Base-by-base conservation (phyloP, 2,329 filamentous ascomycete species). In the Cercospora brassicicola region DNA sequence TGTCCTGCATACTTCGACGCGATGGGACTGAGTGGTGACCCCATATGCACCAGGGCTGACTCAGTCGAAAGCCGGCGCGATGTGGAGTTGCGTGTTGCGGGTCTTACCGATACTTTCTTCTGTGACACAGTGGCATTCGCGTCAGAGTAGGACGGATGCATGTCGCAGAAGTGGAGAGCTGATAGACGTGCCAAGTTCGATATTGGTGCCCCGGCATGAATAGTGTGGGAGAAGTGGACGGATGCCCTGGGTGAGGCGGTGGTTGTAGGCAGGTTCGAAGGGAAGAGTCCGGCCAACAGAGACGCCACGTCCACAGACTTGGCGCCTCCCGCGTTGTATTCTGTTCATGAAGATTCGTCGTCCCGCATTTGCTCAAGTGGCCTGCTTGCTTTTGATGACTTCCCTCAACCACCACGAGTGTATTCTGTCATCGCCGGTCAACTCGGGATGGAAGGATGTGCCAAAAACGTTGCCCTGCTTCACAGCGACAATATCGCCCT, bases 371-470 rank as follows among this genome's bases (percentile, higher is more conserved):
- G 15, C 15, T 57, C 59, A 67, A 10, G 56, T 48, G 20, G 18
- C 57, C 42, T 51, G 62, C 53, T 59, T 68, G 48, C 68, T 53
- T 31, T 65, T 67, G 9, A 78, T 51, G 4, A 93, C 91, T 79
- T 94, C 88, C 73, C 86, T 82, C 77, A 99, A 77, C 95, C 95
- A 99, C 95, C 95, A 98, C 4, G 88, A 85, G 80, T 99, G 95
- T 76, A 98, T 96, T 65, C 95, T 87, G 66, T 89, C 84, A 81
- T 99, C 95, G 7, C 89, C 87, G 0, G 94, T 98, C 79, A 99
- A 80, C 80, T 99, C 95, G 0, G 95, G 95, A 75, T 98, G 95
- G 77, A 98, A 99, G 76, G 94, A 97, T 2, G 91, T 97, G 3
- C 93, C 95, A 74, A 98, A 91, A 0, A 97, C 90, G 79, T 97